Conservation (phyloP, 305 asterid genomes). For the Lippia alba region DNA sequence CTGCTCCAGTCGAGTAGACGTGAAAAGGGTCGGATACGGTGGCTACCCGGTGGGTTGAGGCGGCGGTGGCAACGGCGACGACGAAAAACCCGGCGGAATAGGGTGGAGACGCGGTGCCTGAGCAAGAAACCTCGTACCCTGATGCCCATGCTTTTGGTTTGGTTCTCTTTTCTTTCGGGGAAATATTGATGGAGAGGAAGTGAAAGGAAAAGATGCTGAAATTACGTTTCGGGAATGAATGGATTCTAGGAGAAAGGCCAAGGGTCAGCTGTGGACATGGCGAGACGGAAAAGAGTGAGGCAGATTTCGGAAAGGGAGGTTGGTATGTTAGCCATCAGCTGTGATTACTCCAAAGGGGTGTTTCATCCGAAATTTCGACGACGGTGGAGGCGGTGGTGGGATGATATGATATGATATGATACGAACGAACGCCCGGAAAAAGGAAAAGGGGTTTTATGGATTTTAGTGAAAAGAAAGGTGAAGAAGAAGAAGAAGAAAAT, state of each 20-base stretch:
- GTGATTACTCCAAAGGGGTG: background rate
- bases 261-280: slow-evolving; percentile 74
- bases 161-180: too few species aligned
- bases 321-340: slow-evolving; percentile 59
- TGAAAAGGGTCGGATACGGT: slow-evolving; percentile 42
- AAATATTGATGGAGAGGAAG: background rate
- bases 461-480: background rate
- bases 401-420: too few species aligned
- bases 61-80: slow-evolving; percentile 42
- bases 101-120: slow-evolving; percentile 54
- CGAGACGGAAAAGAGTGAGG: slow-evolving; percentile 62
- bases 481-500: slow-evolving; percentile 1
- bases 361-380: slow-evolving; percentile 41
- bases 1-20: slow-evolving; percentile 54
- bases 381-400: slow-evolving; percentile 23
- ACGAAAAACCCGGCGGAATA: slow-evolving; percentile 61
- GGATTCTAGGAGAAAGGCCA: slow-evolving; percentile 68
- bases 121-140: slow-evolving; percentile 66
- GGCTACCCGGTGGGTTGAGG: slow-evolving; percentile 25
- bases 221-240: background rate
- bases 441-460: too few species aligned
- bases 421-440: background rate
- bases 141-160: slow-evolving; percentile 43
- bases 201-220: background rate
- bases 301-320: slow-evolving; percentile 61